Percentiles rank a stretch among this genome's conserved stretches.
Conservation (phyloP, 2,329 filamentous ascomycete genomes). For the Penicillium sp. region DNA sequence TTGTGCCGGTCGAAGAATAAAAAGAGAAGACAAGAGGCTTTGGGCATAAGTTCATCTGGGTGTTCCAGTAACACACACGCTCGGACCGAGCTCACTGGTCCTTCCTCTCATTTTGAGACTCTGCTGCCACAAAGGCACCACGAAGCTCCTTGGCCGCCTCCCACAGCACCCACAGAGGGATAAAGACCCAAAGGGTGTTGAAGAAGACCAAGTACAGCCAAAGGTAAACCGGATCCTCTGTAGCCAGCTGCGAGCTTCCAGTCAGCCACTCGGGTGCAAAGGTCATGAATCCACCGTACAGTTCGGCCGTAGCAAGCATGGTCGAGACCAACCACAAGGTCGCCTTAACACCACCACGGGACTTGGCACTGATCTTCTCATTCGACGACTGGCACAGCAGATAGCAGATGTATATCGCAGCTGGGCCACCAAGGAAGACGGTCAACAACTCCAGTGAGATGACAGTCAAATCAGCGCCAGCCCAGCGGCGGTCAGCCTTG, state of each 20-base stretch:
- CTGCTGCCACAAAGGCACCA: conserved; percentile 28
- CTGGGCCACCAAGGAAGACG: conserved; percentile 50
- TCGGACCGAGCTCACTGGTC: conserved; percentile 10
- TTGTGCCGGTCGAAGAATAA: neutral
- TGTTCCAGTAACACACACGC: neutral
- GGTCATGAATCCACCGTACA: conserved; percentile 58
- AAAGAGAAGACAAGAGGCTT: neutral
- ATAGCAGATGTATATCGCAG: conserved; percentile 52
- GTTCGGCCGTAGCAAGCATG: conserved; percentile 53
- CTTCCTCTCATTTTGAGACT: conserved; percentile 18
- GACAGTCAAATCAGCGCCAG: conserved; percentile 50
- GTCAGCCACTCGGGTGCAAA: conserved; percentile 58
- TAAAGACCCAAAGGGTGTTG: conserved; percentile 55
- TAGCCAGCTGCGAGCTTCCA: conserved; percentile 50
- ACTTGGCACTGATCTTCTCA: conserved; percentile 9
- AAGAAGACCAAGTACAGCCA: conserved; percentile 59
- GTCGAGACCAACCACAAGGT: conserved; percentile 50
- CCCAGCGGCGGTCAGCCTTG: conserved; percentile 56
- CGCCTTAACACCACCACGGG: conserved; percentile 24
- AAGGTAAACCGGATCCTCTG: conserved; percentile 52
- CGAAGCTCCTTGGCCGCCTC: conserved; percentile 43
- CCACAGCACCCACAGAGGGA: conserved; percentile 51
- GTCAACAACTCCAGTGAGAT: conserved; percentile 55
- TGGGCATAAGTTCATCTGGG: neutral
- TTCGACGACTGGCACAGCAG: conserved; percentile 34